Evolutionary conservation across 2,329 filamentous ascomycete genomes (phyloP).

Genomic region (Ophiocordyceps polyrhachis-furcata): DNA sequence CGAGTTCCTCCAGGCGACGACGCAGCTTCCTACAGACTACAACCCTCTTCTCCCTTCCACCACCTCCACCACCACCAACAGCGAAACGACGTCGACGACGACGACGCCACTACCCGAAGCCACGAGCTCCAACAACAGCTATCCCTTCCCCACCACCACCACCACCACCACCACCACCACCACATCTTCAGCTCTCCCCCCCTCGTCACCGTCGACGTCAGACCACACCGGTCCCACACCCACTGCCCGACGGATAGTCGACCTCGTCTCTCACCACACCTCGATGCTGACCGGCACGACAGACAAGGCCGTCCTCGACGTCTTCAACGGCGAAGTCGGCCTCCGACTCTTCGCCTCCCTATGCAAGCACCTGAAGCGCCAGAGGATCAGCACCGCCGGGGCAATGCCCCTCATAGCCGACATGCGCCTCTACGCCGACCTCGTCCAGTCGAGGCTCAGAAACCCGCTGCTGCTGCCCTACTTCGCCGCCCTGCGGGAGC

Average conservation of each 20-base stretch:
- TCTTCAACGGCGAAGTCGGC: slow-evolving; percentile 96
- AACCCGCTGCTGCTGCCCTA: slow-evolving; percentile 77
- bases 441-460: slow-evolving; percentile 40
- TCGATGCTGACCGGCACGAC: slow-evolving; percentile 87
- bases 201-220: too few species aligned
- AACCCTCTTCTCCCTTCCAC: slow-evolving; percentile 40
- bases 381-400: slow-evolving; percentile 76
- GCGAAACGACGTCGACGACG: background rate
- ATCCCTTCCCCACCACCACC: background rate
- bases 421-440: slow-evolving; percentile 84
- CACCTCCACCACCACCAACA: slow-evolving; percentile 1
- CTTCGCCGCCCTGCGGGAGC: slow-evolving; percentile 77
- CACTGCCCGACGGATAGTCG: slow-evolving; percentile 64
- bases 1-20: slow-evolving; percentile 82
- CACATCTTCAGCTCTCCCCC: background rate
- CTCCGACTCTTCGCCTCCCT: slow-evolving; percentile 78
- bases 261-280: slow-evolving; percentile 75
- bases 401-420: slow-evolving; percentile 88
- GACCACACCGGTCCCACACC: slow-evolving; percentile 50
- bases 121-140: too few species aligned
- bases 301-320: slow-evolving; percentile 94
- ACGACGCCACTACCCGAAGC: background rate
- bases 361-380: slow-evolving; percentile 94
- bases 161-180: background rate
- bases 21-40: slow-evolving; percentile 73